These are phyloP conservation scores for Cryptococcus neoformans DNA, from an alignment of 1,284 basidiomycete species.

Conservation along the genomic window DNA sequence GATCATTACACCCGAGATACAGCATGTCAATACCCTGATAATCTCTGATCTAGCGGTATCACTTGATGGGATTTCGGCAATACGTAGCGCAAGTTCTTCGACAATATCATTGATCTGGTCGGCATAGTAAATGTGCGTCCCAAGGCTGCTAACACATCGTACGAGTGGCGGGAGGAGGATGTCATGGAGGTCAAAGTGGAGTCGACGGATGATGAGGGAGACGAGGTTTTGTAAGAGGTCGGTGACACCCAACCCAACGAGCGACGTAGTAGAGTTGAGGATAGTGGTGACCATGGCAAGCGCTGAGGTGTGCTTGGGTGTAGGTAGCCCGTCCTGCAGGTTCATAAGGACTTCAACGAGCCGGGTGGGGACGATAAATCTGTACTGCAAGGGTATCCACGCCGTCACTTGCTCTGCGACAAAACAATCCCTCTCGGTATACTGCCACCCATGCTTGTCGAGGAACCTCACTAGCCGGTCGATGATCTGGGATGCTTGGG, in stretches of 20 bases:
- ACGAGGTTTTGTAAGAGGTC: slow-evolving; percentile 79
- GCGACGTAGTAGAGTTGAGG: slow-evolving; percentile 73
- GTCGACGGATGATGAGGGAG: slow-evolving; percentile 67
- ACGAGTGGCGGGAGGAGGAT: slow-evolving; percentile 67
- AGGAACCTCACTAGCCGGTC: slow-evolving; percentile 67
- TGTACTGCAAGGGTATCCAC: slow-evolving; percentile 89
- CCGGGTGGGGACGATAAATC: slow-evolving; percentile 80
- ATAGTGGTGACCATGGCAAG: slow-evolving; percentile 75
- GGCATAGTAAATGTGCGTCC: slow-evolving; percentile 86
- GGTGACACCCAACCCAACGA: slow-evolving; percentile 87
- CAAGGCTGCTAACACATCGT: slow-evolving; percentile 73
- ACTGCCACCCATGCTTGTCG: slow-evolving; percentile 67
- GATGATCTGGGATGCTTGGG: slow-evolving; percentile 66
- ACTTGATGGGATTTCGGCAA: slow-evolving; percentile 53
- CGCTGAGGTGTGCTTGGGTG: slow-evolving; percentile 64
- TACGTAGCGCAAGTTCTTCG: slow-evolving; percentile 73
- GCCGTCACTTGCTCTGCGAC: slow-evolving; percentile 69
- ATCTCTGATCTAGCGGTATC: slow-evolving; percentile 62
- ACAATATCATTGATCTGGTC: slow-evolving; percentile 95
- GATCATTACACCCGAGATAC: slow-evolving; percentile 40
- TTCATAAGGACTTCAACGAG: slow-evolving; percentile 77
- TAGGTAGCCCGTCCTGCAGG: slow-evolving; percentile 59
- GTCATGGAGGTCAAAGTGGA: slow-evolving; percentile 65
- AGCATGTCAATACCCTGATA: slow-evolving; percentile 54
- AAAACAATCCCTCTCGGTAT: slow-evolving; percentile 75